Percentiles rank a stretch among this genome's conserved stretches.
Evolutionary conservation across 192 early-diverging fungal species (phyloP).

Genomic region (Coemansia sp.): DNA sequence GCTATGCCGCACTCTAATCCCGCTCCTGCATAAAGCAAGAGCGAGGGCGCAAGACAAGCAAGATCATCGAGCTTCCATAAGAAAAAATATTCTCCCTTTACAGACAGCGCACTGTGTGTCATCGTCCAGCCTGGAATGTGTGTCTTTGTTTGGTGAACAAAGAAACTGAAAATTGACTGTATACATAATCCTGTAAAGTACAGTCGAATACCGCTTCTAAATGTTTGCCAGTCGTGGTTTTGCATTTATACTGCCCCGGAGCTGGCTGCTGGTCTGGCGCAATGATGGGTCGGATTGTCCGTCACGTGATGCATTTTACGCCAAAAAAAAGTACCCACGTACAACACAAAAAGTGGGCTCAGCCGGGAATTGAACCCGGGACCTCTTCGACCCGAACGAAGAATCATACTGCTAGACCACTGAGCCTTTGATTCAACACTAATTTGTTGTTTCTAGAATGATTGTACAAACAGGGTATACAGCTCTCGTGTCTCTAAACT

Average conservation of each 20-base stretch:
- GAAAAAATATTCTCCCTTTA: conserved; percentile 39
- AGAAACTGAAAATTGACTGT: conserved; percentile 56
- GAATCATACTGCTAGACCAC: conserved; percentile 57
- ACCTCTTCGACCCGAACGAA: conserved; percentile 57
- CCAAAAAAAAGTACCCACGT: conserved; percentile 1
- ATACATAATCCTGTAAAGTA: conserved; percentile 51
- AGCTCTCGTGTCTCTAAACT: background rate
- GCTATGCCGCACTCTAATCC: conserved; percentile 4
- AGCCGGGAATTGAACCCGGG: conserved; percentile 41
- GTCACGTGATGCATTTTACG: no score
- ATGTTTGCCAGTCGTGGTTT: no score
- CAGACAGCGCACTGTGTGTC: conserved; percentile 48
- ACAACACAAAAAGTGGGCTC: conserved; percentile 4
- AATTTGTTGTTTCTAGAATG: background rate
- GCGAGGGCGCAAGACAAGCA: conserved; percentile 7
- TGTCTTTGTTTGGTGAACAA: conserved; percentile 55
- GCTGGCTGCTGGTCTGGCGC: background rate
- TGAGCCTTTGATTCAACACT: conserved; percentile 16
- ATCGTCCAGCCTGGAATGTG: conserved; percentile 51
- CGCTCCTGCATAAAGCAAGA: background rate
- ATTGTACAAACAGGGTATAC: background rate
- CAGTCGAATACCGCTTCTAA: background rate
- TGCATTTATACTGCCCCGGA: background rate
- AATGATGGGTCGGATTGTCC: background rate
- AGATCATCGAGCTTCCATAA: background rate